Base-by-base conservation (phyloP, 2,329 filamentous ascomycete species). In the Aspergillus sp. region DNA sequence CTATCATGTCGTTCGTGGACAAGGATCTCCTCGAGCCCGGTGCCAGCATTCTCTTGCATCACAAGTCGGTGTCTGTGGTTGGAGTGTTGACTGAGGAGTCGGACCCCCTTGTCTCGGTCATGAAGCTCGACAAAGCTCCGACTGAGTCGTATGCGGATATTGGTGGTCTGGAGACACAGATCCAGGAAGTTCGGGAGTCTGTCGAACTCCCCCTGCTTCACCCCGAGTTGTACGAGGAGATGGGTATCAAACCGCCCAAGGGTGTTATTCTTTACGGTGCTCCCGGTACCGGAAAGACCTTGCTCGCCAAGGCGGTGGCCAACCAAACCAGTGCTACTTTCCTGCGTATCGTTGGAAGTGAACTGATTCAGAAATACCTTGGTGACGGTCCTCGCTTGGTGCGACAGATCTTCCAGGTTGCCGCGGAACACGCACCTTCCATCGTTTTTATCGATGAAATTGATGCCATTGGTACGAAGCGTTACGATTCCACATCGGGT, bases 361-460 rank as follows among this genome's bases (percentile, higher is more conserved):
- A 99, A 73, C 79, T 99, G 72, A 97, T 99, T 61, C 94, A 99
- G 76, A 99, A 99, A 73, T 99, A 99, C 67, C 84, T 99, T 49
- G 94, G 94, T 76, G 94, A 99, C 69, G 94, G 94, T 32, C 94
- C 94, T 11, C 84, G 94, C 61, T 80, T 99, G 59, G 94, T 97
- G 54, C 90, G 94, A 71, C 94, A 99, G 73, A 87, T 99, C 53
- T 99, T 73, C 56, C 67, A 90, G 79, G 91, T 95, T 55, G 94
- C 94, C 30, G 93, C 91, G 3, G 95, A 99, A 71, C 94, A 99
- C 62, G 89, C 94, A 0, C 94, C 94, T 0, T 92, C 92, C 1
- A 99, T 99, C 64, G 93, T 99, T 19, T 99, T 99, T 75, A 99
- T 99, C 62, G 94, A 99, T 69, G 94, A 99, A 73, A 99, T 99